Base-by-base conservation (phyloP, 192 early-diverging fungal species). In the Chytriomyces confervae region DNA sequence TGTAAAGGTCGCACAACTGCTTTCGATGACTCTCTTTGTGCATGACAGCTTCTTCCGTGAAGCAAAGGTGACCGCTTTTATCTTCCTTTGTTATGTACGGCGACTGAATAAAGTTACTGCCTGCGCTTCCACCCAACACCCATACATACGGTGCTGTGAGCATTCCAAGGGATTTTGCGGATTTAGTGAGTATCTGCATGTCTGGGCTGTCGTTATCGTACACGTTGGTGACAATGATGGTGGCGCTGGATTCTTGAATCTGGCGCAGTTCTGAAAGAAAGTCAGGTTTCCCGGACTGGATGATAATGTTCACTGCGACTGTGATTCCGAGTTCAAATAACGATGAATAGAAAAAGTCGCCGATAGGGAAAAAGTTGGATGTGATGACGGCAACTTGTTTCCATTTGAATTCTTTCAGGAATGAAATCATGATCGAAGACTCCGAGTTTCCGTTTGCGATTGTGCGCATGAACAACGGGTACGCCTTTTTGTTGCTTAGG, bases 391-490 rank as follows among this genome's bases (percentile, higher is more conserved):
- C 44, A 44, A 68, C 46, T 43, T 68, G 44, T 23, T 43, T 43
- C 66, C 66, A 68, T 46, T 44, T 44, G 66, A 43, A 68, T 16
- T 68, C 36, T 68, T 43, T n/a, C 9, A 68, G 36, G 8, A 68
- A n/a, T 3, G 66, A 68, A 16, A 68, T 16, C 24, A 68, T 29
- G 66, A 48, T 43, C 8, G 23, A 23, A 47, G 20, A 11, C 45
- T 68, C 66, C 1, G 13, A 20, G 23, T 68, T 46, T 11, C 10
- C 44, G 44, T 48, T 48, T 68, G 66, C 13, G 10, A 47, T 27
- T 45, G 66, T 68, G 20, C 66, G 27, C 66, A 68, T 68, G 23
- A 43, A 68, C 66, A 68, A 9, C 13, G 20, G 20, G 23, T 68
- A 68, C 11, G 44, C 66, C 11, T 20, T 43, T 46, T 68, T 68